Evolutionary conservation across 2,329 filamentous ascomycete genomes (phyloP), one percentile per base, ranked within the genome.

Genomic region (Claviceps maximensis): DNA sequence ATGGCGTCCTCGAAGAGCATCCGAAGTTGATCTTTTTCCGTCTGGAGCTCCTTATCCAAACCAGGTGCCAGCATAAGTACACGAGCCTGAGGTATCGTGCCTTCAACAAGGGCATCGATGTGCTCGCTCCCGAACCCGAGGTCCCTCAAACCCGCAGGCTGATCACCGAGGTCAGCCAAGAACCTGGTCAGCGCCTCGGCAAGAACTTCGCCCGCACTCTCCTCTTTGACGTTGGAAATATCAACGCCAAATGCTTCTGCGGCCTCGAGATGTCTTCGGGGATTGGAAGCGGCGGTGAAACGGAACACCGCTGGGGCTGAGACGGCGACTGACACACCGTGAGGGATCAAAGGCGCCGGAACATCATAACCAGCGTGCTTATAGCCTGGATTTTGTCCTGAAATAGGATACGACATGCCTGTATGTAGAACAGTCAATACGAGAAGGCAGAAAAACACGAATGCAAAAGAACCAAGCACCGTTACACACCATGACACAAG

Each of bases 381-480:
- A 71, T 97, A 97, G 5, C 86, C 69, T 19, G 87, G 88, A 66
- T 98, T 98, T 66, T 96, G 90, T 31, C 89, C 88, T 0, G 89
- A 95, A 63, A 98, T 95, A 19, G 93, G 93, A 65, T 98, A 98
- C 25, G 87, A 94, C 91, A 98, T 97, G 65, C 91, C 79, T 82
- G 54, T 82, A 54, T 10, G 38, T 15, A 36, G n/a, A 33, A 41
- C n/a, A 25, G 52, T 49, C 19, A 49, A 33, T 50, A 27, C 52
- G 12, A 40, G n/a, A 33, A 49, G 23, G 36, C 47, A n/a, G 41
- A 9, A 1, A 12, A 21, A 12, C 6, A 31, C 23, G 13, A 36
- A 44, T 47, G 15, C 17, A 38, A 27, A 49, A 21, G 41, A 17
- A 25, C 29, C 27, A 25, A 19, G 45, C 12, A 42, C 12, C 10